A percentile compares a stretch with the other conserved stretches of the same genome.
These are phyloP conservation scores for Talaromyces sp. DNA, from an alignment of 2,329 filamentous ascomycete genomes.

Conservation along the genomic window DNA sequence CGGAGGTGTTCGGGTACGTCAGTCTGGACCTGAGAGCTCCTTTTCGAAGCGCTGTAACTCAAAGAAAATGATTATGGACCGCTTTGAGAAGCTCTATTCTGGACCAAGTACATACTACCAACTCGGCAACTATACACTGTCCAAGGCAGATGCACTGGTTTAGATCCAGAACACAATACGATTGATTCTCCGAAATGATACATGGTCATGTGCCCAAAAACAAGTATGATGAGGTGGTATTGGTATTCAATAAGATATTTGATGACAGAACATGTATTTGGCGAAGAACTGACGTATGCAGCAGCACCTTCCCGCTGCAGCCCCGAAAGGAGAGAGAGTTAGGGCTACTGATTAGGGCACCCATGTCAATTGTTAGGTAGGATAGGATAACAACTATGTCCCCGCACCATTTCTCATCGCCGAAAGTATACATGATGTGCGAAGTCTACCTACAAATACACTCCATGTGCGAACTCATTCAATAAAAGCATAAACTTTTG, in stretches of 20 bases:
- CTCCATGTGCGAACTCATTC: neutral
- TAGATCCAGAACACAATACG: neutral
- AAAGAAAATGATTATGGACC: too few relatives aligned
- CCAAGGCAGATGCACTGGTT: neutral
- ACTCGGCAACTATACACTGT: neutral
- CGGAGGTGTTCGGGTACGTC: neutral
- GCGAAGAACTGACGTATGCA: neutral
- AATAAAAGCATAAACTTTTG: neutral
- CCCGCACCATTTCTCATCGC: neutral
- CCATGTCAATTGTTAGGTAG: neutral
- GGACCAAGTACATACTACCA: too few relatives aligned
- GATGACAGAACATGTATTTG: neutral
- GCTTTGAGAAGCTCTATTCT: too few relatives aligned
- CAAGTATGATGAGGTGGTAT: too few relatives aligned
- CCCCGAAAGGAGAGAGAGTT: neutral
- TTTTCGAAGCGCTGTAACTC: too few relatives aligned
- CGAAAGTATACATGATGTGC: neutral
- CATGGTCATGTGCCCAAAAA: neutral
- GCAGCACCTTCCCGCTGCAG: neutral
- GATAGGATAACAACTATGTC: neutral
- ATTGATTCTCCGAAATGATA: neutral
- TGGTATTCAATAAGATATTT: too few relatives aligned
- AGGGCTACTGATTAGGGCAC: conserved; percentile 8
- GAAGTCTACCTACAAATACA: neutral
- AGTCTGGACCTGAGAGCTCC: neutral